These are phyloP conservation scores for Solanum ahanhuiri DNA, from an alignment of 257 asterid genomes.

Conservation along the genomic window DNA sequence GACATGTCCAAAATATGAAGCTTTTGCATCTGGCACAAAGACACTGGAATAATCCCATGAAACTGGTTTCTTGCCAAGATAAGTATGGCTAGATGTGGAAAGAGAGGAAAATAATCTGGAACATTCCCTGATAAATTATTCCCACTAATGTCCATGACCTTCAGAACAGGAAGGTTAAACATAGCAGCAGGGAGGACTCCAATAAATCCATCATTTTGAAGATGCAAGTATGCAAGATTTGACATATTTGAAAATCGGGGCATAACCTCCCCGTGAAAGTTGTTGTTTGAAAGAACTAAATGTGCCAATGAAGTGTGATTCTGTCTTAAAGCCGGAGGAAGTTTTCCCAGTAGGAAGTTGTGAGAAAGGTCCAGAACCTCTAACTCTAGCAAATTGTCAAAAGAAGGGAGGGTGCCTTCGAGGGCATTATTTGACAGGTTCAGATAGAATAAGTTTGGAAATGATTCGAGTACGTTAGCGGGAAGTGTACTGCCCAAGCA, in stretches of 20 bases:
- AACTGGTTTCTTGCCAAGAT: neutral
- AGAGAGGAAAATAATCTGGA: conserved; percentile 1
- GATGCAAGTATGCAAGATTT: conserved; percentile 4
- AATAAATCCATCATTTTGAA: conserved; percentile 6
- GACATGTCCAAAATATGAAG: conserved; percentile 5
- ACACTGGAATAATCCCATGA: conserved; percentile 7
- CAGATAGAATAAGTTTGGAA: neutral
- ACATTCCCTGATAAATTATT: conserved; percentile 1
- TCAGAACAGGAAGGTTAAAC: conserved; percentile 5
- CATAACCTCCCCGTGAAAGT: neutral
- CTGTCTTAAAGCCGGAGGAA: neutral
- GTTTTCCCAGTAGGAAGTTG: conserved; percentile 7
- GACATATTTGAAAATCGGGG: conserved; percentile 1
- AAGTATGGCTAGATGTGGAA: conserved; percentile 2
- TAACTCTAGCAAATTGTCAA: neutral
- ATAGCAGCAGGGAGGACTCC: neutral
- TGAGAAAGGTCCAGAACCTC: conserved; percentile 8
- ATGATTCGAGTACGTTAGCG: neutral
- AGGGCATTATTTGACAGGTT: conserved; percentile 4
- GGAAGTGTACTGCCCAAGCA: neutral
- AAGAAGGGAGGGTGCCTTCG: neutral
- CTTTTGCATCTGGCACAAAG: conserved; percentile 1
- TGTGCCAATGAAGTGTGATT: conserved; percentile 3
- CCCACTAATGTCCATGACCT: conserved; percentile 2
- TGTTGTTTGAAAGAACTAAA: conserved; percentile 3